phyloP scores from a whole-genome alignment of 306 rosid species.

The Mimosa bimucronata region DNA sequence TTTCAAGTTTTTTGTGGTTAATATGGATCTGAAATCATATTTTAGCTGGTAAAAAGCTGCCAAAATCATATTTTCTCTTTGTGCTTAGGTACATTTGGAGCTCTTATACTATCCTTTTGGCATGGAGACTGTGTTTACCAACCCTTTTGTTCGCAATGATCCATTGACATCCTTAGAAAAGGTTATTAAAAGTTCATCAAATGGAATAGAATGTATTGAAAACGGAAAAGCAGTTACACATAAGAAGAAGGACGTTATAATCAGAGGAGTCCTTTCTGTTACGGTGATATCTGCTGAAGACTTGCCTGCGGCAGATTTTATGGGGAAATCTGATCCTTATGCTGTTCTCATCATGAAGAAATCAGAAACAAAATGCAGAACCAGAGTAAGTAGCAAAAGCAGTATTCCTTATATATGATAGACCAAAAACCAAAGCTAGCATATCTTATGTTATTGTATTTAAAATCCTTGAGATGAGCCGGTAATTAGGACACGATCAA shows the following conservation, averaged over 20 bases:
- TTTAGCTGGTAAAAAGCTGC: neutral
- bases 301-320: constrained; percentile 81
- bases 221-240: constrained; percentile 61
- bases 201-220: constrained; percentile 69
- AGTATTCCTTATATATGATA: neutral
- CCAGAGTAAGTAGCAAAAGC: constrained; percentile 63
- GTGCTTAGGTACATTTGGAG: constrained; percentile 88
- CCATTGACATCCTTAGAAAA: constrained; percentile 89
- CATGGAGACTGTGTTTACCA: constrained; percentile 70
- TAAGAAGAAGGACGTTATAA: constrained; percentile 79
- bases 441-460: neutral
- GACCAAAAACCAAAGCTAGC: neutral
- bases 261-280: constrained; percentile 88
- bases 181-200: constrained; percentile 65
- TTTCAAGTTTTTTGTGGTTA: neutral
- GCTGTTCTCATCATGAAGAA: constrained; percentile 84
- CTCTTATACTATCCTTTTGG: constrained; percentile 86
- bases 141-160: constrained; percentile 69
- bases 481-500: neutral
- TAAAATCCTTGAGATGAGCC: constrained; percentile 27
- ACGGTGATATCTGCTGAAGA: constrained; percentile 93
- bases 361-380: constrained; percentile 76
- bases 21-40: constrained; percentile 26
- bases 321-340: constrained; percentile 96
- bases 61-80: constrained; percentile 26